Percentiles rank a stretch among this genome's conserved stretches.
phyloP scores from a whole-genome alignment of 768 basidiomycete species.

The Xerocomellus dryophilus region DNA sequence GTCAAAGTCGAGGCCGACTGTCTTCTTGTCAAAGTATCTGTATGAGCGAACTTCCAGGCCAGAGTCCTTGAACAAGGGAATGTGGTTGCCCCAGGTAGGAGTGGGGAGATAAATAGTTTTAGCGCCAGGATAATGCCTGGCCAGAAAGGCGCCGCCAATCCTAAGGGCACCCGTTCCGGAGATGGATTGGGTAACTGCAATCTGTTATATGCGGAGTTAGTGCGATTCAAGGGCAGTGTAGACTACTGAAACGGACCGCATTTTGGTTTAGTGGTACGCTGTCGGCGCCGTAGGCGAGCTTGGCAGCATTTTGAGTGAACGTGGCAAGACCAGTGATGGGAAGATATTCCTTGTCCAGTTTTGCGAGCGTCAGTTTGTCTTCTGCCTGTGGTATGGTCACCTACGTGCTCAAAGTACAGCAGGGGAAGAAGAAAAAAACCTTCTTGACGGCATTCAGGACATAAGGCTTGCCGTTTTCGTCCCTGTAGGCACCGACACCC shows the following conservation, averaged over 20 bases:
- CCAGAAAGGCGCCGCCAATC: constrained; percentile 90
- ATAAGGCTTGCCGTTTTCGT: constrained; percentile 93
- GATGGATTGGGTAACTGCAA: constrained; percentile 89
- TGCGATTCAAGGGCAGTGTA: neutral
- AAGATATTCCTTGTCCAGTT: constrained; percentile 92
- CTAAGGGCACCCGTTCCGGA: constrained; percentile 97
- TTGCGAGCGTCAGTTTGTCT: constrained; percentile 58
- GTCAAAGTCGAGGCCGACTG: constrained; percentile 88
- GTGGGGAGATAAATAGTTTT: constrained; percentile 88
- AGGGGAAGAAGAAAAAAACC: constrained; percentile 39
- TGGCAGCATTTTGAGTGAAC: constrained; percentile 83
- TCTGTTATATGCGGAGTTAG: constrained; percentile 39
- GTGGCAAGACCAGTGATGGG: constrained; percentile 88
- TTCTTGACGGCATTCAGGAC: constrained; percentile 86
- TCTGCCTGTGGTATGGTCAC: constrained; percentile 57
- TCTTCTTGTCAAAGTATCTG: constrained; percentile 91
- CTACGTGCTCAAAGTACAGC: neutral
- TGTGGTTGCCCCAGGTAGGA: constrained; percentile 98
- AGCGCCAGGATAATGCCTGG: constrained; percentile 81
- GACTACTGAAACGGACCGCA: constrained; percentile 51
- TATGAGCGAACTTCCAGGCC: constrained; percentile 91
- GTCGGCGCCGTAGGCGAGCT: constrained; percentile 87
- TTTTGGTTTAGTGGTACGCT: constrained; percentile 68
- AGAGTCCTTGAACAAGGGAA: constrained; percentile 88
- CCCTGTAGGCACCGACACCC: constrained; percentile 95